These are phyloP conservation scores for Apophysomyces ossiformis DNA, from an alignment of 371 early-diverging fungal species.

Conservation along the genomic window DNA sequence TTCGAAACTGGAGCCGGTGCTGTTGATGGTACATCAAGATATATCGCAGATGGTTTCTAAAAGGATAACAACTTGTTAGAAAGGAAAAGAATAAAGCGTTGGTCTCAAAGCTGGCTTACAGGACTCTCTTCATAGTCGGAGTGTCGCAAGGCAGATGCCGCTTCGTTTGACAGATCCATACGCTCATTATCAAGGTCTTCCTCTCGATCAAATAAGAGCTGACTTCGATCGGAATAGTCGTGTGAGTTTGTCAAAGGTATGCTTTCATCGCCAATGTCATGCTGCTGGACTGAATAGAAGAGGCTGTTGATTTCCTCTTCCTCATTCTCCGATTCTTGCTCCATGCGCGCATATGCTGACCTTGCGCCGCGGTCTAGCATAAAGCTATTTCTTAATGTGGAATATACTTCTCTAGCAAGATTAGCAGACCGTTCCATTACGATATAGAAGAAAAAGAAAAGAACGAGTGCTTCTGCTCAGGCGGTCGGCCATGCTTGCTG, in stretches of 20 bases:
- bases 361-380: slow-evolving; percentile 29
- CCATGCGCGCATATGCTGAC: slow-evolving; percentile 47
- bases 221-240: slow-evolving; percentile 52
- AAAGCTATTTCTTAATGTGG: slow-evolving; percentile 33
- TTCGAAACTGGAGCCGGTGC: slow-evolving; percentile 25
- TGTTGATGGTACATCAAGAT: slow-evolving; percentile 51
- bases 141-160: slow-evolving; percentile 15
- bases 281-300: slow-evolving; percentile 44
- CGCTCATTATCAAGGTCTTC: slow-evolving; percentile 13
- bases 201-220: slow-evolving; percentile 43
- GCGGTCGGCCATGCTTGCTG: background rate
- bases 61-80: background rate
- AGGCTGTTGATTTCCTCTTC: slow-evolving; percentile 44
- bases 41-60: slow-evolving; percentile 64
- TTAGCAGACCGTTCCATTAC: slow-evolving; percentile 35
- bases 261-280: slow-evolving; percentile 39
- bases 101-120: slow-evolving; percentile 19
- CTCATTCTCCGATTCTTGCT: slow-evolving; percentile 47
- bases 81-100: background rate
- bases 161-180: slow-evolving; percentile 8
- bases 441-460: slow-evolving; percentile 4
- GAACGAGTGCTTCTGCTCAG: background rate
- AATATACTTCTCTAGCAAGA: slow-evolving; percentile 31
- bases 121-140: slow-evolving; percentile 36
- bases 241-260: slow-evolving; percentile 50